Conservation (phyloP, 345 rosid species). For the Eucalyptus marginata region DNA sequence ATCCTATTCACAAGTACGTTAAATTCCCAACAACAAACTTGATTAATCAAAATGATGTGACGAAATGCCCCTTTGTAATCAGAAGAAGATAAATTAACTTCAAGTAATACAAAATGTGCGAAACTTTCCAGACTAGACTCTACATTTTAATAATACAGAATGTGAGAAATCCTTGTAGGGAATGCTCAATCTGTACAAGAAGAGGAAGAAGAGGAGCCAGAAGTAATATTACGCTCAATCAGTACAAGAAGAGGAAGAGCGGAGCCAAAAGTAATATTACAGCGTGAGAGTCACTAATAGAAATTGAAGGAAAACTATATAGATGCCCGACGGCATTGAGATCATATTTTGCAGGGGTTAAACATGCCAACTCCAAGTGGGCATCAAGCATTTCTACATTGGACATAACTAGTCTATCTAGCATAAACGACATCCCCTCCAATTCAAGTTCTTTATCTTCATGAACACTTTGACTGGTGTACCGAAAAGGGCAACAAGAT, state of each 20-base stretch:
- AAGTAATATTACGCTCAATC: not conserved
- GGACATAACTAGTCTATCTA: not conserved
- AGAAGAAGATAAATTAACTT: not conserved
- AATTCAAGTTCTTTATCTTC: not conserved
- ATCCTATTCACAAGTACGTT: not conserved
- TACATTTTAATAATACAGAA: not conserved
- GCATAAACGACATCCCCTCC: not conserved
- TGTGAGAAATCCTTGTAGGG: not conserved
- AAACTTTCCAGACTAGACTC: not conserved
- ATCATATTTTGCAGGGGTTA: not conserved
- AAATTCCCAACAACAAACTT: not conserved
- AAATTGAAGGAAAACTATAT: not conserved
- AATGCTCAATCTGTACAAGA: not conserved
- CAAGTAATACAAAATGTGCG: not conserved
- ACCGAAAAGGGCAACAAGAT: not conserved
- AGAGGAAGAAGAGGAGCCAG: not conserved
- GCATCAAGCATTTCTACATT: not conserved
- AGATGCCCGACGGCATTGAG: not conserved
- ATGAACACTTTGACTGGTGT: not conserved
- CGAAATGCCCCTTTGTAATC: conserved; percentile 34
- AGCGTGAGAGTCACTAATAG: not conserved
- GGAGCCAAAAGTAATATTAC: not conserved
- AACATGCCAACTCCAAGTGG: not conserved
- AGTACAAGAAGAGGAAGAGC: not conserved
- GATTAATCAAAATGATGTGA: not conserved